phyloP scores from a whole-genome alignment of 1,284 basidiomycete species.

The Leccinum holopus region DNA sequence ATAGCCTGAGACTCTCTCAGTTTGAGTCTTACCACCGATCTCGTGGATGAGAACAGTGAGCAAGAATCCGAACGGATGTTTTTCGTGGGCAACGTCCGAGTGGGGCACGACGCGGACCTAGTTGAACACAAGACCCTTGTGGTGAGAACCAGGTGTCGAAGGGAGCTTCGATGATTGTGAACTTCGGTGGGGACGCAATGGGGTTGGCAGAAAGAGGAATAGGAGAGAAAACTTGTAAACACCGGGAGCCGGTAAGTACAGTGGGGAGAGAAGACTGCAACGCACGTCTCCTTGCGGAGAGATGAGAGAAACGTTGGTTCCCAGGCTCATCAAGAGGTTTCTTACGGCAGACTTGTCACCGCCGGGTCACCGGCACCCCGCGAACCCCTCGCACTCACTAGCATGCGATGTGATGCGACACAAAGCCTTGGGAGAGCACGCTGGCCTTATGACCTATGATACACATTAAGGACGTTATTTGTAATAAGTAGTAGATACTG shows the following conservation, averaged over 20 bases:
- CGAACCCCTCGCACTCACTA: background rate
- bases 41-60: constrained; percentile 30
- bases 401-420: too few species aligned
- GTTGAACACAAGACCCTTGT: constrained; percentile 30
- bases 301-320: background rate
- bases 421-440: background rate
- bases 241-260: background rate
- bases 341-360: background rate
- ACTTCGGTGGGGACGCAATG: constrained; percentile 21
- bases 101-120: constrained; percentile 29
- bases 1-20: constrained; percentile 31
- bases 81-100: constrained; percentile 27
- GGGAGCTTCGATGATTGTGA: constrained; percentile 34
- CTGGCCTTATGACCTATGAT: background rate
- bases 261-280: background rate
- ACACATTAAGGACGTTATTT: background rate
- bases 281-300: background rate
- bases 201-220: background rate
- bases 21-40: constrained; percentile 24
- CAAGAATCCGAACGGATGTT: constrained; percentile 35
- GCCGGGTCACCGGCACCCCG: background rate
- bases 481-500: background rate
- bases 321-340: background rate
- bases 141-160: constrained; percentile 33
- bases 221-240: background rate